Conservation (phyloP, 2,329 filamentous ascomycete genomes). For the Boeremia lycopersici region DNA sequence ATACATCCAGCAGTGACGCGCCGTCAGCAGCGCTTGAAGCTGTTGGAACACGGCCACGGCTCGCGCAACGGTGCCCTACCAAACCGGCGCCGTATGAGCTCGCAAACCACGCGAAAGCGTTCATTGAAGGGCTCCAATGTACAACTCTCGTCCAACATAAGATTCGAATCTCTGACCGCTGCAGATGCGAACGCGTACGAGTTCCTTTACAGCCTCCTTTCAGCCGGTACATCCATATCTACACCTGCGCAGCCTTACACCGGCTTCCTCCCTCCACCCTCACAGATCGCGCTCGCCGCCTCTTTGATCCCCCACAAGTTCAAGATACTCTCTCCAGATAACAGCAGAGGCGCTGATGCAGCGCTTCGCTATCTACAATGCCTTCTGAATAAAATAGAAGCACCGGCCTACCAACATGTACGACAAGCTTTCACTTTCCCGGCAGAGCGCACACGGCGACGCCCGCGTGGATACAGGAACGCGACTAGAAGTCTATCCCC, state of each 20-base stretch:
- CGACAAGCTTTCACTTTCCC: slow-evolving; percentile 74
- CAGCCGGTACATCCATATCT: slow-evolving; percentile 41
- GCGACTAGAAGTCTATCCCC: slow-evolving; percentile 33
- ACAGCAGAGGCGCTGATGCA: slow-evolving; percentile 66
- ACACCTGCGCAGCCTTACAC: slow-evolving; percentile 47
- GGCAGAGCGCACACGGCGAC: slow-evolving; percentile 32
- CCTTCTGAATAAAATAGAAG: slow-evolving; percentile 68
- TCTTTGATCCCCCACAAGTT: slow-evolving; percentile 87
- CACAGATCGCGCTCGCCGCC: slow-evolving; percentile 76
- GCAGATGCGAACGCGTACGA: slow-evolving; percentile 42
- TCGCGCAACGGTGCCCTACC: slow-evolving; percentile 35
- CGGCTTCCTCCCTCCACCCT: slow-evolving; percentile 70
- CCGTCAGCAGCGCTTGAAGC: slow-evolving; percentile 28
- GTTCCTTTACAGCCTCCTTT: slow-evolving; percentile 45
- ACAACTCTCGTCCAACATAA: background rate
- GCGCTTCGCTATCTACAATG: slow-evolving; percentile 74
- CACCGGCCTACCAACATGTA: slow-evolving; percentile 69
- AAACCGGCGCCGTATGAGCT: slow-evolving; percentile 44
- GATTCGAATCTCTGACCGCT: background rate
- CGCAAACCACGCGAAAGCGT: slow-evolving; percentile 45
- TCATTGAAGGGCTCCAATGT: slow-evolving; percentile 45
- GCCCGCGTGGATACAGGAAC: slow-evolving; percentile 23
- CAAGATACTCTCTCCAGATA: slow-evolving; percentile 66
- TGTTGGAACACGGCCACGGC: slow-evolving; percentile 33
- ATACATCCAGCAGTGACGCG: background rate